Base-by-base conservation (phyloP, 352 stramenopile species). In the Globisporangium irregulare region DNA sequence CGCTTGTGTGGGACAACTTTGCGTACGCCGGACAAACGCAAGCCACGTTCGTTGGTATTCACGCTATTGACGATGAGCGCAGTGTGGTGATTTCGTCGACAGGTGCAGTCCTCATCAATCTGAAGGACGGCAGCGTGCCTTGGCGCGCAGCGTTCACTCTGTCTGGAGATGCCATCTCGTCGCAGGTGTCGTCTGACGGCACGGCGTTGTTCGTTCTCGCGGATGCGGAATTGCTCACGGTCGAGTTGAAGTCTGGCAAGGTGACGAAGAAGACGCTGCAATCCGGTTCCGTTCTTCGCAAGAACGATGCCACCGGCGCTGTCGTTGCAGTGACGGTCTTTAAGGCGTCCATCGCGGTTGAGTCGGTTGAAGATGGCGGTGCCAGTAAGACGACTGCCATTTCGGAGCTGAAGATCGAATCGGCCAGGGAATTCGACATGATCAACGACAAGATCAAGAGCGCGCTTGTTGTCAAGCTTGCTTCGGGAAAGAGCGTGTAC, bases 1-100 rank as follows among this genome's bases (percentile, higher is more conserved):
- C 77, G n/a, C 59, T 95, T 53, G 62, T 91, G 12, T 95, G 87
- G 87, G 82, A 95, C 62, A 79, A 81, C 57, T 66, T 84, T 14
- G 76, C 72, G 9, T 78, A 71, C 56, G n/a, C 64, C 0, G 68
- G 72, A 15, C 69, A 53, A 32, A 51, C 69, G 9, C 29, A 74
- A 25, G 66, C 66, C 3, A 56, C 79, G 20, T 87, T 90, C 58
- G 69, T 66, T 22, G 76, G 73, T 0, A 64, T 89, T 20, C 78
- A 90, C 29, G 67, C 78, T 34, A 62, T 89, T 22, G 70, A 78
- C 14, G 78, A 81, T 15, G 79, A 90, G 53, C 80, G 78, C 57
- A 76, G 70, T 1, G 73, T 85, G 24, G 74, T 92, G 48, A 34
- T 92, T 18, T 81, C 82, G 34, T 81, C 78, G 0, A 67, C 58